These are phyloP conservation scores for Colletotrichum cereale DNA, from an alignment of 2,329 filamentous ascomycete species.

Conservation along the genomic window DNA sequence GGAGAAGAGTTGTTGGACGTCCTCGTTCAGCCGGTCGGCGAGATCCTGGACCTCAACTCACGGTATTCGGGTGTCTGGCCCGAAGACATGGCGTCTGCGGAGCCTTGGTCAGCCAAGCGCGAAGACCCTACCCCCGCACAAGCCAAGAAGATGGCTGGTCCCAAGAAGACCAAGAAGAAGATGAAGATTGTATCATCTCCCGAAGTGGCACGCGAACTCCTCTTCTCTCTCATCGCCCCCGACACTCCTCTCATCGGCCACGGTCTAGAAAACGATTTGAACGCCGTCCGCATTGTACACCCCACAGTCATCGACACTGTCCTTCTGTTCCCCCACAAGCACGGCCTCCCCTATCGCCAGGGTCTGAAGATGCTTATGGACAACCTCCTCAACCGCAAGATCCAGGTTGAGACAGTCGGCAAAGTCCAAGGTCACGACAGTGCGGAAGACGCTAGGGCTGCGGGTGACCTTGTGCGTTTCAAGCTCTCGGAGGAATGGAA, in stretches of 20 bases:
- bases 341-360: constrained; percentile 81
- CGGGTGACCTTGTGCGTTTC: constrained; percentile 84
- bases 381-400: constrained; percentile 77
- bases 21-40: constrained; percentile 85
- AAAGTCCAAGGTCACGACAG: constrained; percentile 83
- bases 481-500: constrained; percentile 80
- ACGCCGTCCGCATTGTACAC: constrained; percentile 85
- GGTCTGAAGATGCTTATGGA: constrained; percentile 82
- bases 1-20: constrained; percentile 84
- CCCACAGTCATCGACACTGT: constrained; percentile 88
- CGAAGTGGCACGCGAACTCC: constrained; percentile 77
- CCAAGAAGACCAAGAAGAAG: constrained; percentile 50
- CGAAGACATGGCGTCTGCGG: constrained; percentile 79
- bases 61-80: constrained; percentile 89
- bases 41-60: constrained; percentile 91
- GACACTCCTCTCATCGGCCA: constrained; percentile 90
- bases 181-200: constrained; percentile 84
- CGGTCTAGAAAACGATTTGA: constrained; percentile 95
- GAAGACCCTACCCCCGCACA: constrained; percentile 39
- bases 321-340: constrained; percentile 82
- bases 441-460: constrained; percentile 88
- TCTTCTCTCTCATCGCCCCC: constrained; percentile 82
- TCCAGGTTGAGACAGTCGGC: constrained; percentile 75
- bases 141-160: constrained; percentile 41
- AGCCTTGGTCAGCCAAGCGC: constrained; percentile 61